Evolutionary conservation across 1,139 yeast genomes (phyloP).

Genomic region (Suhomyces bokatorum): DNA sequence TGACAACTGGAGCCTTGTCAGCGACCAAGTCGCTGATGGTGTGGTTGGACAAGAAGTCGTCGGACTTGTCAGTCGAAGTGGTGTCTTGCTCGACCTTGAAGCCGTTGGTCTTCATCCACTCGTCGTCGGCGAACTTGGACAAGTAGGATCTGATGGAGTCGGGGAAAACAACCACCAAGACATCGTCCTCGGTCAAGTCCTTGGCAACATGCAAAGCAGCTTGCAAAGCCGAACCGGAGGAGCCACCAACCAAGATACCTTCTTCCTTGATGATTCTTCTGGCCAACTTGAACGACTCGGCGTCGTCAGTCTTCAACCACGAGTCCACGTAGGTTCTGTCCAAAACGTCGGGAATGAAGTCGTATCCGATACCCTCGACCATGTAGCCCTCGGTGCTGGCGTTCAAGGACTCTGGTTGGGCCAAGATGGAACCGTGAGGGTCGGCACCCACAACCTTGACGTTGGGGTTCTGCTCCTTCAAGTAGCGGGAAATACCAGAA

Average conservation of each 20-base stretch:
- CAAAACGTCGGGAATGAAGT: constrained; percentile 81
- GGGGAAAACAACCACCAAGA: constrained; percentile 80
- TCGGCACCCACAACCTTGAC: constrained; percentile 77
- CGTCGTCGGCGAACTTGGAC: constrained; percentile 87
- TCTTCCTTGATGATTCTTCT: constrained; percentile 83
- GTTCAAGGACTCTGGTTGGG: constrained; percentile 77
- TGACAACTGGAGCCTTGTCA: constrained; percentile 74
- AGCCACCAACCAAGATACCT: constrained; percentile 87
- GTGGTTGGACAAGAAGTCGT: constrained; percentile 47
- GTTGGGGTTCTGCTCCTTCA: constrained; percentile 69
- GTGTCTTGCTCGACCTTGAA: constrained; percentile 54
- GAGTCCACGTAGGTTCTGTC: constrained; percentile 65
- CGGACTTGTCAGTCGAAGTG: constrained; percentile 48
- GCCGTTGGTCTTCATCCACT: constrained; percentile 84
- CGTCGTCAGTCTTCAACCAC: constrained; percentile 88
- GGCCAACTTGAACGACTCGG: constrained; percentile 77
- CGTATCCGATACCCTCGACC: constrained; percentile 93
- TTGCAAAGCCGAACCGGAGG: constrained; percentile 82
- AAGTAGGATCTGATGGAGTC: constrained; percentile 86
- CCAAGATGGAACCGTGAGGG: constrained; percentile 85
- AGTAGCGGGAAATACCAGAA: constrained; percentile 73
- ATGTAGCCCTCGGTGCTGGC: constrained; percentile 60
- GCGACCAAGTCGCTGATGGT: constrained; percentile 67
- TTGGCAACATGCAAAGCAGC: constrained; percentile 75
- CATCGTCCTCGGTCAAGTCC: constrained; percentile 71